Conservation (phyloP, 139 green algal species). For the Chlorella sp. region DNA sequence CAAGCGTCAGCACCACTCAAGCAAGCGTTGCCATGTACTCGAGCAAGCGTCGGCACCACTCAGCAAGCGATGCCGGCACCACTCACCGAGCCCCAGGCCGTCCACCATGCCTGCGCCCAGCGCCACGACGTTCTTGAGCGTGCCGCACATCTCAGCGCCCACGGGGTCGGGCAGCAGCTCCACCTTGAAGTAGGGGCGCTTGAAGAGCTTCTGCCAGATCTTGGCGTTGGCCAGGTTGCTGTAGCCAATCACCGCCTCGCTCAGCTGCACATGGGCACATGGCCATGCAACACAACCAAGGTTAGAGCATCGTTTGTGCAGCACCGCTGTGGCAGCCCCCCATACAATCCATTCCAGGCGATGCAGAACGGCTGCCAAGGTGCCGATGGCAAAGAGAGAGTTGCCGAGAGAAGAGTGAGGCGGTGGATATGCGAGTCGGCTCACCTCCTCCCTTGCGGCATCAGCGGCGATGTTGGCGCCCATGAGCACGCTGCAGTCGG, state of each 20-base stretch:
- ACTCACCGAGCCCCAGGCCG: constrained; percentile 47
- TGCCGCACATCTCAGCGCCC: constrained; percentile 64
- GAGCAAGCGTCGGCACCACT: too few relatives aligned
- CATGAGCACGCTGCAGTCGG: constrained; percentile 75
- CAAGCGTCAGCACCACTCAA: too few relatives aligned
- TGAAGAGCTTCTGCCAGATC: constrained; percentile 58
- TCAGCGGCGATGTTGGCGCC: constrained; percentile 69
- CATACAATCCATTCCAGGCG: too few relatives aligned
- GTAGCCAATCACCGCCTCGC: constrained; percentile 64
- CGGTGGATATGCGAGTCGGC: too few relatives aligned
- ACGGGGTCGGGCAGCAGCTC: constrained; percentile 39
- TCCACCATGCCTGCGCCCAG: constrained; percentile 65
- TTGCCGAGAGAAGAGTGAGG: too few relatives aligned
- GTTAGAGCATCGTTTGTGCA: too few relatives aligned
- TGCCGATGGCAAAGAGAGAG: too few relatives aligned
- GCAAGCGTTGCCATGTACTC: too few relatives aligned
- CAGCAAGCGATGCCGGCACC: background rate
- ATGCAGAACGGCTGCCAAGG: too few relatives aligned
- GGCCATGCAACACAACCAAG: too few relatives aligned
- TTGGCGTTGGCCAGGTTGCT: constrained; percentile 37
- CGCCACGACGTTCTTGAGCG: constrained; percentile 71
- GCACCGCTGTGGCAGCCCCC: too few relatives aligned
- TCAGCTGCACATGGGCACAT: constrained; percentile 4
- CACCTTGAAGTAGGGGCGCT: constrained; percentile 48
- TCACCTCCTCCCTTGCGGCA: constrained; percentile 6